Percentiles rank a stretch among this genome's conserved stretches.
Conservation (phyloP, 331 rosid genomes). For the Malus hybrid region DNA sequence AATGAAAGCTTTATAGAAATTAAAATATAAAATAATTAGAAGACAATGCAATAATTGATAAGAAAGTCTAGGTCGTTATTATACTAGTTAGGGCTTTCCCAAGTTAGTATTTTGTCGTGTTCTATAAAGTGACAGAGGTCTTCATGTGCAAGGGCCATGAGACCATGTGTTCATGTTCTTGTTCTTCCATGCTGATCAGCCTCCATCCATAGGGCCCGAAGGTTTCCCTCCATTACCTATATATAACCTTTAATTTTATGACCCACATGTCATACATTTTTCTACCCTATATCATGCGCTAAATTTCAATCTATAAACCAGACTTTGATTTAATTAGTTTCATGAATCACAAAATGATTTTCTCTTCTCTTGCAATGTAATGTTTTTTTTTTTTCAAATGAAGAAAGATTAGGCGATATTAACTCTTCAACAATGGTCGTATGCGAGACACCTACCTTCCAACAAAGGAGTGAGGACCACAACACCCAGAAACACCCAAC, state of each 20-base stretch:
- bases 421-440: too few relatives aligned
- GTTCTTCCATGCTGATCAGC: slow-evolving; percentile 19
- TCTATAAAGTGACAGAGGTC: slow-evolving; percentile 9
- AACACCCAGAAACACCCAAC: too few relatives aligned
- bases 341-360: neutral
- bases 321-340: neutral
- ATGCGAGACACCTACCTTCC: too few relatives aligned
- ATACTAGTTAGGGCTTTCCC: slow-evolving; percentile 3
- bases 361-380: neutral
- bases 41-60: slow-evolving; percentile 12
- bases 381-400: too few relatives aligned
- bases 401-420: too few relatives aligned
- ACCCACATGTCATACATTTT: neutral
- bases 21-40: neutral
- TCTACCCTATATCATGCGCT: neutral
- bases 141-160: slow-evolving; percentile 76
- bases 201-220: slow-evolving; percentile 25
- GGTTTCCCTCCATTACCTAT: neutral
- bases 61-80: slow-evolving; percentile 4
- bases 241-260: neutral
- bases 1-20: neutral
- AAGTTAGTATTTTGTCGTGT: slow-evolving; percentile 34
- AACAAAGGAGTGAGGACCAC: too few relatives aligned
- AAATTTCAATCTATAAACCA: neutral
- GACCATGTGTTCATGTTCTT: slow-evolving; percentile 50